These are phyloP conservation scores for Trypanosoma mega DNA, from an alignment of 208 protist genomes.

Conservation along the genomic window DNA sequence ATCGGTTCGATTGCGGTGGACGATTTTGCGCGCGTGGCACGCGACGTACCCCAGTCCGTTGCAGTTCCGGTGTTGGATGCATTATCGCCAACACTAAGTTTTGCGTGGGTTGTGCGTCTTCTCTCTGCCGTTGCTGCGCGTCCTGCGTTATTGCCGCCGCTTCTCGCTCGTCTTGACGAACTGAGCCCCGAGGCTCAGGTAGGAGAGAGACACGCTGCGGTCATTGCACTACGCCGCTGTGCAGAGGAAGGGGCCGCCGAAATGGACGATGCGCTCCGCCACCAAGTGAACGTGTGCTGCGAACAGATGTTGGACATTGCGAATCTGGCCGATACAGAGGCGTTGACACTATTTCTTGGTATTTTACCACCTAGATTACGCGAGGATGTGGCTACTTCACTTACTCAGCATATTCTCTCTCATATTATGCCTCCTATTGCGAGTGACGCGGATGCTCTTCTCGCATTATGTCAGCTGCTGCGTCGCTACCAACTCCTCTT, in stretches of 20 bases:
- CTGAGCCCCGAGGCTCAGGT: background rate
- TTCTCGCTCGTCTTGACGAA: constrained; percentile 16
- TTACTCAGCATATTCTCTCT: constrained; percentile 47
- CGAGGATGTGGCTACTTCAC: constrained; percentile 32
- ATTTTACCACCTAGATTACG: constrained; percentile 52
- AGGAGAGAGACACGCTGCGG: background rate
- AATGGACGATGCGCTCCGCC: constrained; percentile 17
- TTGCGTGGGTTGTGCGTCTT: constrained; percentile 67
- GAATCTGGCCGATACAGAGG: constrained; percentile 42
- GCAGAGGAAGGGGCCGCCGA: background rate
- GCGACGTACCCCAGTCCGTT: constrained; percentile 64
- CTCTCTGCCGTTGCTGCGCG: constrained; percentile 53
- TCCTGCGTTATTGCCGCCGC: constrained; percentile 44
- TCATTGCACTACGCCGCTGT: no score
- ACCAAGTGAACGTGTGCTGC: constrained; percentile 45
- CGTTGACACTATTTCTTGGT: constrained; percentile 52
- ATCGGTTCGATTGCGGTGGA: constrained; percentile 51
- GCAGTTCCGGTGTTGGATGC: constrained; percentile 43
- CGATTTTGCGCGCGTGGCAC: constrained; percentile 53
- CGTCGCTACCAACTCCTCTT: constrained; percentile 40
- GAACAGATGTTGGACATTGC: constrained; percentile 65
- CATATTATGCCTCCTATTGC: constrained; percentile 35
- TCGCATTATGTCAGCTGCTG: constrained; percentile 33
- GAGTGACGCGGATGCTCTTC: constrained; percentile 30
- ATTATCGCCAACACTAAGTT: constrained; percentile 48